These are phyloP conservation scores for Isoetes taiwanensis DNA, from an alignment of 75 land plant species.

Conservation along the genomic window DNA sequence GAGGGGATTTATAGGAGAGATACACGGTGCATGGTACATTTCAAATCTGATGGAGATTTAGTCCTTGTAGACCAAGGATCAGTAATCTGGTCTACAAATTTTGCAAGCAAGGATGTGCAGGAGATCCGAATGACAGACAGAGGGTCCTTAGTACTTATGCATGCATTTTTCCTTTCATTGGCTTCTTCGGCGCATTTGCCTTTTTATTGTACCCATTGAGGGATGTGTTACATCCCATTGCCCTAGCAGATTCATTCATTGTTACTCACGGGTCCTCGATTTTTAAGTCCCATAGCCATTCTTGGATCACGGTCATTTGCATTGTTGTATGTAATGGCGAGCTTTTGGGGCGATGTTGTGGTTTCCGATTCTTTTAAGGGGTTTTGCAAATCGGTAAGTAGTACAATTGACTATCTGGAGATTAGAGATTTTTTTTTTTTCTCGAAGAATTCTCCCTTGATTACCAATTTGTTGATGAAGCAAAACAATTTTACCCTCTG, in stretches of 20 bases:
- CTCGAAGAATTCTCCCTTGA: background rate
- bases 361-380: background rate
- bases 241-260: background rate
- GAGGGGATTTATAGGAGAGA: too few relatives aligned
- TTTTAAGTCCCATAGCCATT: slow-evolving; percentile 2
- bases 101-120: too few relatives aligned
- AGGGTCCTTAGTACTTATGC: too few relatives aligned
- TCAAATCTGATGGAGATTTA: too few relatives aligned
- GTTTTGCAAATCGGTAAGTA: background rate
- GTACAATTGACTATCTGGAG: background rate
- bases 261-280: background rate
- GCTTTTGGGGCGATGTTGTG: background rate
- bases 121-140: too few relatives aligned
- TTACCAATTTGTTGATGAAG: slow-evolving; percentile 6
- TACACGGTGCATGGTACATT: too few relatives aligned
- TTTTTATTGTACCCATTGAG: background rate
- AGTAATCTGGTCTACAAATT: too few relatives aligned
- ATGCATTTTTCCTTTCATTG: slow-evolving; percentile 4
- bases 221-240: background rate
- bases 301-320: background rate
- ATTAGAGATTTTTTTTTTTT: background rate
- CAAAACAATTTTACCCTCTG: slow-evolving; percentile 5
- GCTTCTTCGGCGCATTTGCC: background rate
- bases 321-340: slow-evolving; percentile 1
- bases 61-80: too few relatives aligned